phyloP scores from a whole-genome alignment of 345 rosid species.

The Eucalyptus dawsonii region DNA sequence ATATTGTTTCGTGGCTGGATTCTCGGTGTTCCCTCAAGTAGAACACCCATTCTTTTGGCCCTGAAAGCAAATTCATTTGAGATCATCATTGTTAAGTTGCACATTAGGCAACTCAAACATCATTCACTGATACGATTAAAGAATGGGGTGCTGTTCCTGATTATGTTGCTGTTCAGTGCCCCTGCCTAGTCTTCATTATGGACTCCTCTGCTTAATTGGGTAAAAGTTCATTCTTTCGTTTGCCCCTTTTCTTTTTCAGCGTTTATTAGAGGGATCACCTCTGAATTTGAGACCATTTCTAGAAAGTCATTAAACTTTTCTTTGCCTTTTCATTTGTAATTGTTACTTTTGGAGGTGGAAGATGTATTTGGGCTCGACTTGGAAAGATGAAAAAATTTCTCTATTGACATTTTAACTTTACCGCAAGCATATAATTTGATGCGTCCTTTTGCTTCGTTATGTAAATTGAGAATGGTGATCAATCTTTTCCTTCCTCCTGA shows the following conservation, averaged over 20 bases:
- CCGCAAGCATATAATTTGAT: background rate
- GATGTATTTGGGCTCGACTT: background rate
- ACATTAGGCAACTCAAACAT: background rate
- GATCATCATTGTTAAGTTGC: background rate
- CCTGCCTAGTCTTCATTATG: background rate
- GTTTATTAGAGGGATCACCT: background rate
- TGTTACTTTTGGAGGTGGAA: background rate
- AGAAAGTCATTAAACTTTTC: background rate
- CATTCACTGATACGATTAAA: background rate
- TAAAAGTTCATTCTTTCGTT: background rate
- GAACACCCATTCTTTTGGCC: background rate
- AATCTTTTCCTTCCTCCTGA: background rate
- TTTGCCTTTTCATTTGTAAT: background rate
- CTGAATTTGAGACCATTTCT: background rate
- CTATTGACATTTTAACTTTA: background rate
- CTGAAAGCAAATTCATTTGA: background rate
- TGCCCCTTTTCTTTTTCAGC: background rate
- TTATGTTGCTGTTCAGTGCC: background rate
- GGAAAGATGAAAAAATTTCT: background rate
- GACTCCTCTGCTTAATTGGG: background rate
- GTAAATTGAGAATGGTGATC: background rate
- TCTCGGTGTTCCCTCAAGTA: constrained; percentile 7
- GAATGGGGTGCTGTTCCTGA: background rate
- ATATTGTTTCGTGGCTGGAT: constrained; percentile 75
- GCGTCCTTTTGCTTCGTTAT: background rate